Evolutionary conservation across 2,329 filamentous ascomycete species (phyloP), one percentile per base, ranked within the genome.

Genomic region (Alternaria brassicicola): DNA sequence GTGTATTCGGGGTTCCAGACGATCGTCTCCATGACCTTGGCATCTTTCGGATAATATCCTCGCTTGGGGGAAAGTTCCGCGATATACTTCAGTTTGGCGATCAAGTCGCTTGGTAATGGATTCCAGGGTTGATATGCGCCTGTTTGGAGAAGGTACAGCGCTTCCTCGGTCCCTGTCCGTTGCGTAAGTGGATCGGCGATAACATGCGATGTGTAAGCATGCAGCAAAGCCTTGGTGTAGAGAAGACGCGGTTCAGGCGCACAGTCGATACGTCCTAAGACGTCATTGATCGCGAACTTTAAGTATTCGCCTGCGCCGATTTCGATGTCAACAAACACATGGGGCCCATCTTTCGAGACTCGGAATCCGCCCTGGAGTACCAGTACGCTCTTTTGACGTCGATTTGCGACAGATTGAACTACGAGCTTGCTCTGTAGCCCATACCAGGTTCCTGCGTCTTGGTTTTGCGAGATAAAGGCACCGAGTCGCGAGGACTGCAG

Each of bases 101-200:
- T 10, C 7, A 45, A 17, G 0, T 31, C 23, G 0, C 17, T 2
- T 3, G n/a, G 13, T 2, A 77, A 41, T 1, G 69, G 65, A 9
- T 19, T 59, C 71, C 72, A 75, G 3, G 75, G 75, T 31, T 84
- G 82, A 31, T 81, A 83, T 2, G 74, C 72, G 0, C 82, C 84
- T 0, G 85, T 85, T 3, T 71, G 65, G 0, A 89, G 73, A 26
- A 78, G 80, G 2, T 79, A 72, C 0, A 87, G 57, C 0, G 86
- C 82, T 69, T 89, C 86, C 65, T 90, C 88, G 0, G 81, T 83
- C 0, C 88, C 88, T 0, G 86, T 89, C 0, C 81, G 78, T 0
- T 80, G 76, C 0, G 87, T 89, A 0, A 90, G 77, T 0, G 78
- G 73, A 65, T 90, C 88, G 0, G 85, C 82, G 0, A 89, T 33